Evolutionary conservation across 2,329 filamentous ascomycete genomes (phyloP).

Genomic region (Colletotrichum nymphaeae): DNA sequence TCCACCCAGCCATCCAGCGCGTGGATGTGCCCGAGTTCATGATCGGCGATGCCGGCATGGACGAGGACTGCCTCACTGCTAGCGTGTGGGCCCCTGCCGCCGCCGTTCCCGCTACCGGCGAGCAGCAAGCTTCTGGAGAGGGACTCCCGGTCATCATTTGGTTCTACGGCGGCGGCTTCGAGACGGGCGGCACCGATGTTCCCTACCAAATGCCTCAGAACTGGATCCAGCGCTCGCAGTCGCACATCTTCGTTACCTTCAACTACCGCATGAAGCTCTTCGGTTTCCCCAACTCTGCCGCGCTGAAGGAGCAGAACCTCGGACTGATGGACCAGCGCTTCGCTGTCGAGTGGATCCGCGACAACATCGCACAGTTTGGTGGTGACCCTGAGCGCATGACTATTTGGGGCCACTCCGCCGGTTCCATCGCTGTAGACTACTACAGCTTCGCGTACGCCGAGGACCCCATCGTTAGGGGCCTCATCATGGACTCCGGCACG

Average conservation of each 20-base stretch:
- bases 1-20: constrained; percentile 29
- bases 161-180: constrained; percentile 44
- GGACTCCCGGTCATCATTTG: constrained; percentile 37
- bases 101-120: constrained; percentile 8
- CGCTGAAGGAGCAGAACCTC: constrained; percentile 52
- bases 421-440: constrained; percentile 50
- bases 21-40: constrained; percentile 34
- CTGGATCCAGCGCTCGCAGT: constrained; percentile 43
- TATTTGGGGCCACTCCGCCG: constrained; percentile 61
- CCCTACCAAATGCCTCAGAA: constrained; percentile 42
- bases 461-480: constrained; percentile 53
- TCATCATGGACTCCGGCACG: constrained; percentile 52
- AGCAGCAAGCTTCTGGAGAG: not conserved
- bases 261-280: constrained; percentile 47
- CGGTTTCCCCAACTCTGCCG: constrained; percentile 45
- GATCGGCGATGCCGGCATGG: constrained; percentile 31
- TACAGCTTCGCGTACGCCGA: constrained; percentile 54
- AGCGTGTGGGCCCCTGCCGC: constrained; percentile 51
- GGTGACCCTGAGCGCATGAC: constrained; percentile 59
- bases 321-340: constrained; percentile 65
- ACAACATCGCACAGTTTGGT: constrained; percentile 63
- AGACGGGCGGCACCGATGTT: constrained; percentile 41
- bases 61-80: constrained; percentile 73
- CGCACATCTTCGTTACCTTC: constrained; percentile 44
- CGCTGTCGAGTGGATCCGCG: constrained; percentile 62